Conservation (phyloP, 106 monocot genomes). For the Alisma plantagoaquatica region DNA sequence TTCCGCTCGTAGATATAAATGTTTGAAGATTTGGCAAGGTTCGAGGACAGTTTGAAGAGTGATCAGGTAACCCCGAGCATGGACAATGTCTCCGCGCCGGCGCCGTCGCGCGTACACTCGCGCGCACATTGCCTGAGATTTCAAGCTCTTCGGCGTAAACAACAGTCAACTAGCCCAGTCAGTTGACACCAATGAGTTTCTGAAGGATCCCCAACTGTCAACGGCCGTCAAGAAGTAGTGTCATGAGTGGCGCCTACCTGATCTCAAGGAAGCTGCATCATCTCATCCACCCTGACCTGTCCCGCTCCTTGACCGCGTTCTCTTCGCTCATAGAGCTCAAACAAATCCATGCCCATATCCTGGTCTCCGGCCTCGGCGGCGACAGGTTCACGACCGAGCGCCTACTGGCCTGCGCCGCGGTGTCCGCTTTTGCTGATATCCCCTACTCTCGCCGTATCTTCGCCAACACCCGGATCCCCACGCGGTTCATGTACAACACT, state of each 20-base stretch:
- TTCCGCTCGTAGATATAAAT: no score
- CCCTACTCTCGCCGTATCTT: slow-evolving; percentile 34
- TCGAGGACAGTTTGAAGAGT: no score
- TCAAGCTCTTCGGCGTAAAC: no score
- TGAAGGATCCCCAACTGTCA: neutral
- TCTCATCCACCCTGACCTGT: slow-evolving; percentile 39
- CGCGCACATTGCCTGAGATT: no score
- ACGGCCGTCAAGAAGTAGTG: no score
- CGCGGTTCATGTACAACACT: slow-evolving; percentile 55
- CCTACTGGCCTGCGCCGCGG: slow-evolving; percentile 38
- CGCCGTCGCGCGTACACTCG: no score
- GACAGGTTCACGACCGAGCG: slow-evolving; percentile 39
- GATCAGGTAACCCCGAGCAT: no score
- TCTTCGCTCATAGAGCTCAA: slow-evolving; percentile 25
- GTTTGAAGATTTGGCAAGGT: no score
- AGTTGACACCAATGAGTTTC: neutral
- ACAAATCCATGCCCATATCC: slow-evolving; percentile 29
- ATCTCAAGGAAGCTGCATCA: slow-evolving; percentile 20
- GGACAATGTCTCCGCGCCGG: no score
- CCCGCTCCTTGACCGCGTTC: slow-evolving; percentile 33
- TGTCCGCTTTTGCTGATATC: slow-evolving; percentile 14
- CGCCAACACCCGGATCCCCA: slow-evolving; percentile 13
- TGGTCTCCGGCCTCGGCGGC: slow-evolving; percentile 24
- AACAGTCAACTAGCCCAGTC: no score
- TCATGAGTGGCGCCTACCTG: no score